Base-by-base conservation (phyloP, 495 filamentous ascomycete genomes). In the Talaromyces adpressus region DNA sequence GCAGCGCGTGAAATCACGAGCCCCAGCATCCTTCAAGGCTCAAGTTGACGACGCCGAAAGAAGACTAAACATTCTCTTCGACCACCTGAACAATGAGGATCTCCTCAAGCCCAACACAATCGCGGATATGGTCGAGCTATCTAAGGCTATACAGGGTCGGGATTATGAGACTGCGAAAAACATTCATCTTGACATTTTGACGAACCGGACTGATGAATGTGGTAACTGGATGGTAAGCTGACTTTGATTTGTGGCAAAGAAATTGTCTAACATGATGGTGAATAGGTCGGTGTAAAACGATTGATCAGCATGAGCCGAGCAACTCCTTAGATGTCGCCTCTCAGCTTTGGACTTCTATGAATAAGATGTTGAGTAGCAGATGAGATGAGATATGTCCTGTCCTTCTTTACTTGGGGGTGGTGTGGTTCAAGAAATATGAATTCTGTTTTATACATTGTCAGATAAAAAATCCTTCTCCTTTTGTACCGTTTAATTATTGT, bases 81-180 rank as follows among this genome's bases (percentile, higher is more conserved):
- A 98, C 69, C 92, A 97, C 73, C 80, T 98, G 58, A 98, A 98
- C 80, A 98, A 98, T 69, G 89, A 91, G 69, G 91, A 97, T 64
- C 77, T 98, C 25, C 80, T 97, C 58, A 90, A 87, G 71, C 82
- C 86, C 29, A 91, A 93, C 68, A 97, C 93, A 6, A 79, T 97
- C 51, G 77, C 85, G 63, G 82, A 87, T 57, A 82, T 91, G 83
- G 75, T 78, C 36, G 81, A 89, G 70, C 73, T 94, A 20, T 84
- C 89, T 12, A 75, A 81, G 63, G 88, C 88, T 9, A 69, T 98
- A 18, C 84, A 88, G 64, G 75, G 71, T 0, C 88, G 85, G 74
- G 80, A 96, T 65, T 97, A 90, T 64, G 87, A 89, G 51, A 80
- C 80, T n/a, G 94, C 94, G 2, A 77, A 82, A 41, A 81, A 77